Conservation (phyloP, 2,329 filamentous ascomycete genomes). For the Microthyrium microscopicum region DNA sequence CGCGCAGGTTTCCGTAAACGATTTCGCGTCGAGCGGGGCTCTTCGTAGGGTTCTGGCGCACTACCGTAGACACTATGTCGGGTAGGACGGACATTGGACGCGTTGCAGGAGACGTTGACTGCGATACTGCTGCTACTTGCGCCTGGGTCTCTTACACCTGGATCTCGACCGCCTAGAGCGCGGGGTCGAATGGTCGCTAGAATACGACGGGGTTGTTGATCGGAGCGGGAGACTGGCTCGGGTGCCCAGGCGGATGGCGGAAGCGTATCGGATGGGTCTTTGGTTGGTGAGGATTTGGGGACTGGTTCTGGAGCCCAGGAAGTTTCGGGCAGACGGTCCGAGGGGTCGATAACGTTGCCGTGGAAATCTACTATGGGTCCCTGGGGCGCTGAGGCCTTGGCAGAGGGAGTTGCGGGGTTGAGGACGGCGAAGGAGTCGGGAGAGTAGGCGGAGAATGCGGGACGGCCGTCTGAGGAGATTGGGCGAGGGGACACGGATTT, state of each 20-base stretch:
- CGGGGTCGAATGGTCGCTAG: background rate
- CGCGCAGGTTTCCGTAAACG: constrained; percentile 4
- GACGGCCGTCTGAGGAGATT: constrained; percentile 20
- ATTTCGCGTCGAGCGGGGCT: background rate
- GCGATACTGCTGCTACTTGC: constrained; percentile 3
- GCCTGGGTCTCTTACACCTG: background rate
- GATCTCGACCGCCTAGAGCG: constrained; percentile 1
- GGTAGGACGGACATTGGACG: background rate
- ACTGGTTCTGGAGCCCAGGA: constrained; percentile 66
- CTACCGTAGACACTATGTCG: background rate
- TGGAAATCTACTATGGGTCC: constrained; percentile 50
- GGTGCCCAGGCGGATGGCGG: constrained; percentile 35
- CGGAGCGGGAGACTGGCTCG: constrained; percentile 18
- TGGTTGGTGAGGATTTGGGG: constrained; percentile 32
- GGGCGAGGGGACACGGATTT: constrained; percentile 64
- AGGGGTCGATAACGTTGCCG: constrained; percentile 62
- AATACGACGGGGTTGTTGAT: background rate
- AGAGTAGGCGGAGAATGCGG: constrained; percentile 37
- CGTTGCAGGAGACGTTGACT: background rate
- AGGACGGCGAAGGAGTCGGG: constrained; percentile 61
- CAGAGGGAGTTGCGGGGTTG: constrained; percentile 34
- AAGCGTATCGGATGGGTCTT: constrained; percentile 25
- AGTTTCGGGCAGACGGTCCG: constrained; percentile 62
- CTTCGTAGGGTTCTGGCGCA: background rate
- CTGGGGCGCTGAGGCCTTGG: background rate